Evolutionary conservation across 164 flowering plant genomes (phyloP), one percentile per base, ranked within the genome.

Genomic region (Litsea cubeba): DNA sequence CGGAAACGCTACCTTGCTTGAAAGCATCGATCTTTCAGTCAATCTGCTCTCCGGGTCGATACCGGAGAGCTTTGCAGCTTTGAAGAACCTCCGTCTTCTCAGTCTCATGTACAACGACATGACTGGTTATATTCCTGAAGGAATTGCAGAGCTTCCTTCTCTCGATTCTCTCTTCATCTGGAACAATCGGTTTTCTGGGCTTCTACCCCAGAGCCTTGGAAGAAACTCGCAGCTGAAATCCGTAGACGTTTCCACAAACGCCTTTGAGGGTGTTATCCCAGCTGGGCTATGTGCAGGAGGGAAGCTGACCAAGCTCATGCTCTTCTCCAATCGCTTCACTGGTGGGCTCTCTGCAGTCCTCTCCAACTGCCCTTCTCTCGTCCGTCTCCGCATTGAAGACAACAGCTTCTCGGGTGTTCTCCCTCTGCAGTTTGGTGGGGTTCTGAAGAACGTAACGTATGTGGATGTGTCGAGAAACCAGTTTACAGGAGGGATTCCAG

Each of bases 181-280:
- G 99, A 87, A 84, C 88, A 95, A 93, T 81, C 83, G 65, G 80
- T 95, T 95, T 80, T 60, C 88, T 58, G 99, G 99, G 12, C 71
- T 85, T 51, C 89, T 95, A 69, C 99, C 99, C 6, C 67, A 74
- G 66, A 84, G 76, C 72, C 74, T 92, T 83, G 99, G 99, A 12
- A 81, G 76, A 71, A 85, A 86, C 77, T 88, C 90, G 62, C 89
- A 90, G 64, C 88, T 95, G 75, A 84, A 84, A 75, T 86, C 85
- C 83, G 79, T 95, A 20, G 99, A 95, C 84, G 97, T 90, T 81
- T 95, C 99, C 6, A 87, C 96, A 17, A 95, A 95, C 81, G 71
- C 75, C 66, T 84, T 93, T 35, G 73, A 66, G 1, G 99, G 99
- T 50, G 71, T 70, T 68, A 85, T 95, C 75, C 99, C 98, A 20